These are phyloP conservation scores for Aureobasidium zeae DNA, from an alignment of 2,329 filamentous ascomycete species.

Conservation along the genomic window DNA sequence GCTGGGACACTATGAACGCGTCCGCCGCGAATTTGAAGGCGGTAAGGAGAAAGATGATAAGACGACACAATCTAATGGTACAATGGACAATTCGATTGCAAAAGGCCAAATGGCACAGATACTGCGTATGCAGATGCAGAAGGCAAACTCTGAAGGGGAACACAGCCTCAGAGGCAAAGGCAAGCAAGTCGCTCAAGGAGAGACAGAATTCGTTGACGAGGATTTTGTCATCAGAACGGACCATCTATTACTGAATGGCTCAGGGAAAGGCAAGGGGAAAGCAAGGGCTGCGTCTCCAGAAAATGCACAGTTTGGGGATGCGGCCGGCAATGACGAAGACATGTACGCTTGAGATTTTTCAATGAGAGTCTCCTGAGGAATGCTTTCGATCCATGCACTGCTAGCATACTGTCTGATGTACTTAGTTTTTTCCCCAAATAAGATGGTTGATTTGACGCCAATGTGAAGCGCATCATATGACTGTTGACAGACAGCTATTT, in stretches of 20 bases:
- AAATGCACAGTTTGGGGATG: conserved; percentile 31
- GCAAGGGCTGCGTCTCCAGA: conserved; percentile 28
- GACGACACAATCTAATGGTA: background rate
- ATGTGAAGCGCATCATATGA: too few relatives aligned
- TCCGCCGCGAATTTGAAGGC: conserved; percentile 75
- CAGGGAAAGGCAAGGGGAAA: conserved; percentile 28
- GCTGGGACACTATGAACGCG: conserved; percentile 78
- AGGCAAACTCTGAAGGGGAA: conserved; percentile 4
- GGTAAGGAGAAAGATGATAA: conserved; percentile 38
- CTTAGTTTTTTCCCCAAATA: too few relatives aligned
- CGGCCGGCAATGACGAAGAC: conserved; percentile 33
- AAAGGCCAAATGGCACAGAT: conserved; percentile 15
- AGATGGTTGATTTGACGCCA: too few relatives aligned
- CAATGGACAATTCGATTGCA: conserved; percentile 5
- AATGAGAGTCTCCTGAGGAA: too few relatives aligned
- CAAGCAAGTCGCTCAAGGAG: conserved; percentile 16
- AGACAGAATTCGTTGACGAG: conserved; percentile 30
- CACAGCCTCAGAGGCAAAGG: conserved; percentile 27
- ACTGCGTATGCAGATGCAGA: conserved; percentile 17
- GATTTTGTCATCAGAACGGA: conserved; percentile 35
- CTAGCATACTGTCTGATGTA: too few relatives aligned
- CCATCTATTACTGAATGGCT: conserved; percentile 24
- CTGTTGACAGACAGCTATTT: too few relatives aligned
- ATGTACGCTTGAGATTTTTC: conserved; percentile 37
- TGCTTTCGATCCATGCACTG: too few relatives aligned